Evolutionary conservation across 495 filamentous ascomycete species (phyloP).

Genomic region (Talaromyces ruber): DNA sequence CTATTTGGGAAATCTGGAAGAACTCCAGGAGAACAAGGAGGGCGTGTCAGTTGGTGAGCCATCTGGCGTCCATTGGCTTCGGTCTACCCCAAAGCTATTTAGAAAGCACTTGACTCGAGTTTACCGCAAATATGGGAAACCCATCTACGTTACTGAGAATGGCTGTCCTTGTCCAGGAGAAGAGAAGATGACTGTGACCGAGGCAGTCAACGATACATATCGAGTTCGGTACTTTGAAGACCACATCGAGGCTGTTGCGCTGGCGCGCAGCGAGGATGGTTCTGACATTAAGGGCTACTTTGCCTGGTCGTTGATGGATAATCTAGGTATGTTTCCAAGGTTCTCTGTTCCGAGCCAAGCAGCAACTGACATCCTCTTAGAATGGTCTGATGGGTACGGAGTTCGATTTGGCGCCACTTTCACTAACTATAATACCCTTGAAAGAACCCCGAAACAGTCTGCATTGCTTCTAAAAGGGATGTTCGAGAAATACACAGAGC

Average conservation of each 20-base stretch:
- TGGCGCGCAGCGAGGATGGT: neutral
- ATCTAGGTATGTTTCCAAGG: neutral
- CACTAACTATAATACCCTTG: conserved; percentile 7
- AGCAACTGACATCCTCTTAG: conserved; percentile 3
- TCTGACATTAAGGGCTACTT: neutral
- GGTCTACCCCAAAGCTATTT: neutral
- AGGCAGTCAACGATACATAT: neutral
- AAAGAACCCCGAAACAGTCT: conserved; percentile 25
- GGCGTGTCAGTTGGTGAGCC: neutral
- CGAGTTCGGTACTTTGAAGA: neutral
- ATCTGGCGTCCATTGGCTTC: conserved; percentile 1
- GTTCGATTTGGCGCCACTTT: conserved; percentile 1
- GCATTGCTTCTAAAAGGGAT: conserved; percentile 13
- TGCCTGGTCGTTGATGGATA: conserved; percentile 3
- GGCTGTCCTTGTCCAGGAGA: conserved; percentile 3
- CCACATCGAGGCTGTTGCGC: neutral
- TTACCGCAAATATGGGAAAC: neutral
- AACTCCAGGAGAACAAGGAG: neutral
- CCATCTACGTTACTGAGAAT: conserved; percentile 3
- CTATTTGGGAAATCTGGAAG: neutral
- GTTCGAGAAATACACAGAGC: conserved; percentile 3
- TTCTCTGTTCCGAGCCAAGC: neutral
- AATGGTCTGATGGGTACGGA: conserved; percentile 17
- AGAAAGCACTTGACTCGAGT: neutral
- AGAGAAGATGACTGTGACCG: neutral